Base-by-base conservation (phyloP, 2,329 filamentous ascomycete genomes). In the Diatrype stigma region DNA sequence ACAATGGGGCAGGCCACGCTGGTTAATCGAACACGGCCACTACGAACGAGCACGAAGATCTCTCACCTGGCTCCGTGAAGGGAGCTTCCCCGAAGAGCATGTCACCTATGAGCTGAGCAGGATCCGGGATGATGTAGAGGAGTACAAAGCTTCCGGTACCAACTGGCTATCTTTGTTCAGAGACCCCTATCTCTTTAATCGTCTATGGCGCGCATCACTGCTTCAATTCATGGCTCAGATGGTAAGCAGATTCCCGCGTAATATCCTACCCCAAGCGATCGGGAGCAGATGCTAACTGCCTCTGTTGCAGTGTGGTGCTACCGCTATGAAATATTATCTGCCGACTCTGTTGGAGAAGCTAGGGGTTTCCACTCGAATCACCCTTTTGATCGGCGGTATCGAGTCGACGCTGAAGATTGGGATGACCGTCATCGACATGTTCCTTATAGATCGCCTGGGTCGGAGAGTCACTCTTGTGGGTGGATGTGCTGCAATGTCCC, bases 151-250 rank as follows among this genome's bases (percentile, higher is more conserved):
- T 10, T 69, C 67, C 6, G 66, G 64, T 16, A 63, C 68, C 47
- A 69, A 56, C 34, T 76, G 71, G 73, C 69, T 67, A n/a, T 71
- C 70, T 7, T 70, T 83, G 1, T 79, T 83, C 61, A 71, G 69
- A 3, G 67, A 80, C 28, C 63, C 67, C 14, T 65, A 71, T 12
- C 66, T 83, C 1, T 77, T 77, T 58, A 70, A 73, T 14, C 71
- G 80, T 0, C 67, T 84, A 14, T 83, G 80, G 81, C 73, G 80
- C 17, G 78, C 79, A 1, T 72, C 77, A 0, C 65, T 82, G 1
- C 68, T 83, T 5, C 79, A 82, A 60, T 82, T 83, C 63, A 78
- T 83, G 76, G 76, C 78, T 0, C 78, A 81, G 56, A 79, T 82
- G 76, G 34, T 37, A 16, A 37, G 34, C 6, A 6, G 34, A 6